phyloP scores from a whole-genome alignment of 106 monocot species.

The Dendrobium nobile region DNA sequence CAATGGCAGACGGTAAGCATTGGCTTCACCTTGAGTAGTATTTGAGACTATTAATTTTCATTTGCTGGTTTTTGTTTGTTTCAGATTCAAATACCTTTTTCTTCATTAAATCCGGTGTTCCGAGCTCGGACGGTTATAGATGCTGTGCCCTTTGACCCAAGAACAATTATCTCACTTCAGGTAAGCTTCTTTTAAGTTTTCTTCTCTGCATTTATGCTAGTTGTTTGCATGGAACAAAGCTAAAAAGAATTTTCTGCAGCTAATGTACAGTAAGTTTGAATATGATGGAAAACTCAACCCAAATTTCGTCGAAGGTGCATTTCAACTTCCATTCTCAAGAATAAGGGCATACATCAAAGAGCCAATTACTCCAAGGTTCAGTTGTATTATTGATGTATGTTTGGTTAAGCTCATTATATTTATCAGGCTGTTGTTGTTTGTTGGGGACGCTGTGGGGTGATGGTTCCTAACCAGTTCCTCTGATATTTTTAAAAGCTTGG shows the following conservation, averaged over 20 bases:
- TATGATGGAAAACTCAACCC: slow-evolving; percentile 96
- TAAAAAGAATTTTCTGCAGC: slow-evolving; percentile 31
- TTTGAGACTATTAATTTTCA: not conserved
- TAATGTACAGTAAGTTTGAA: slow-evolving; percentile 99
- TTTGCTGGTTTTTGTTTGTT: slow-evolving; percentile 1
- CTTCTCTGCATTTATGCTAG: not conserved
- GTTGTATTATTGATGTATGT: slow-evolving; percentile 7
- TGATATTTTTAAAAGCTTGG: too few relatives aligned
- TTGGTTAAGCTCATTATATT: not conserved
- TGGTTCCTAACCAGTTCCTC: too few relatives aligned
- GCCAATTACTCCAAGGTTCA: slow-evolving; percentile 83
- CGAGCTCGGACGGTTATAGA: slow-evolving; percentile 67
- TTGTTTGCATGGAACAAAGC: not conserved
- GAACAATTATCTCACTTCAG: slow-evolving; percentile 69
- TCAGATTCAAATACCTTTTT: slow-evolving; percentile 83
- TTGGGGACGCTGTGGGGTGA: too few relatives aligned
- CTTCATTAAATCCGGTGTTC: slow-evolving; percentile 76
- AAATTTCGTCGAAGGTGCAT: slow-evolving; percentile 80
- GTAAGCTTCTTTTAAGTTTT: slow-evolving; percentile 6
- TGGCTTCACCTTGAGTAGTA: not conserved
- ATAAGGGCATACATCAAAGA: slow-evolving; percentile 82
- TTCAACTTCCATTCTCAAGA: slow-evolving; percentile 78
- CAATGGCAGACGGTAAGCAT: slow-evolving; percentile 79
- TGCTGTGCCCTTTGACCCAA: slow-evolving; percentile 84
- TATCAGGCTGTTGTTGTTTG: not conserved